phyloP scores from a whole-genome alignment of 2,329 filamentous ascomycete genomes.

The Drechslerella stenobrocha region DNA sequence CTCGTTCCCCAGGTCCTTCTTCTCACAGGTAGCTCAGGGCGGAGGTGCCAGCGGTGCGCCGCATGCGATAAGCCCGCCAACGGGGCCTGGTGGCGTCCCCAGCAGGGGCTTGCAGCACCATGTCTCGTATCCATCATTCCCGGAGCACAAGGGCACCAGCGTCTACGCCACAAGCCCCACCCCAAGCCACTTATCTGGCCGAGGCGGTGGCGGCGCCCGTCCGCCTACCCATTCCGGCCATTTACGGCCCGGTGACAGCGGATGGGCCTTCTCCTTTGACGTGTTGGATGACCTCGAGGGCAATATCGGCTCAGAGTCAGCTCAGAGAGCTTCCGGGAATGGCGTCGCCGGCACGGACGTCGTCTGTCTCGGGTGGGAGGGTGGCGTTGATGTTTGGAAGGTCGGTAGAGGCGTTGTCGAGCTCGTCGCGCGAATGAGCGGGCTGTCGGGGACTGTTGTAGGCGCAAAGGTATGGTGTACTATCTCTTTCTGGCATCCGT shows the following conservation, averaged over 20 bases:
- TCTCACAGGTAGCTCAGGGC: conserved; percentile 11
- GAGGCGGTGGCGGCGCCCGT: conserved; percentile 39
- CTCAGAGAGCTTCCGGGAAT: conserved; percentile 45
- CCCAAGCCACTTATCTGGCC: conserved; percentile 42
- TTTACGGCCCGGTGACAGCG: conserved; percentile 35
- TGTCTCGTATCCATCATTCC: conserved; percentile 35
- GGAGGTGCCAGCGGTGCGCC: conserved; percentile 20
- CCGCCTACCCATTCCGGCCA: conserved; percentile 43
- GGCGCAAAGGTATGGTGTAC: conserved; percentile 51
- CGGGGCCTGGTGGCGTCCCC: conserved; percentile 15
- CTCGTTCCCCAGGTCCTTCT: conserved; percentile 40
- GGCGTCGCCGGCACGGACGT: conserved; percentile 50
- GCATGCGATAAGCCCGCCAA: conserved; percentile 48
- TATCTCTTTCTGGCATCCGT: conserved; percentile 3
- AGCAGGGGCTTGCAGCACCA: conserved; percentile 43
- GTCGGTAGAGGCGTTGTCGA: conserved; percentile 53
- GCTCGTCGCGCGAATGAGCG: conserved; percentile 57
- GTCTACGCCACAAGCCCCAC: conserved; percentile 47
- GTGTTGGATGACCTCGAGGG: conserved; percentile 46
- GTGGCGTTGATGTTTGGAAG: conserved; percentile 53
- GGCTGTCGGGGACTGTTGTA: conserved; percentile 55
- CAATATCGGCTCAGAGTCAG: conserved; percentile 38
- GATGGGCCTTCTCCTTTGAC: conserved; percentile 47
- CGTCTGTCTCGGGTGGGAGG: conserved; percentile 53
- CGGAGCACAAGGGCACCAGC: conserved; percentile 41